Base-by-base conservation (phyloP, 2,329 filamentous ascomycete genomes). In the Aureobasidium sp. region DNA sequence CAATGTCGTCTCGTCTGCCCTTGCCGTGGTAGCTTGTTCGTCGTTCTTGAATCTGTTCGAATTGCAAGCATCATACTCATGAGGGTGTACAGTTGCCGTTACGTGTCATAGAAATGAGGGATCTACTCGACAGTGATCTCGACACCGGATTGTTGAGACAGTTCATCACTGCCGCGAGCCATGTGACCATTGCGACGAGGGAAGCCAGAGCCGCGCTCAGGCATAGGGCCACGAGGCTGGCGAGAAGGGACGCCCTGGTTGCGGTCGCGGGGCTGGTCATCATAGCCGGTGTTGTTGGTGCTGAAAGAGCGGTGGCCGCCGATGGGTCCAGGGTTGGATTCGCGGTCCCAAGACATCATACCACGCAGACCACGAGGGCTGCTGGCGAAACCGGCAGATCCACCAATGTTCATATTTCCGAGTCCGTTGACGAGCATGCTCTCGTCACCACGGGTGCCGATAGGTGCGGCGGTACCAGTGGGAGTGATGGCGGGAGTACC, bases 401-500 rank as follows among this genome's bases (percentile, higher is more conserved):
- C 74, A 27, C 78, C 77, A 32, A 86, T 70, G 52, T 74, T 79
- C 69, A 86, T 76, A 58, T 76, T 77, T 55, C 74, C 74, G 56
- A 88, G 74, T 54, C 81, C 81, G 62, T 83, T 82, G 62, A 84
- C 80, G 32, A 86, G 70, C 59, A 81, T 70, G 54, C 71, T 73
- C 56, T 83, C 80, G 55, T 81, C 78, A 53, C 78, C 75, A 62
- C 76, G 74, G 59, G 69, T 63, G 74, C 66, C 70, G 2, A 84
- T 85, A 56, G 85, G 72, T 42, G 79, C 84, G 8, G 83, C 82
- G 21, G 83, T 85, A 64, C 79, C 83, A 37, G 81, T 56, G 11
- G 81, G 80, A 3, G 84, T 85, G 56, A 85, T 72, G 47, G 79
- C 84, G 7, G 84, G 83, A 19, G 84, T 86, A 64, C 79, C 83